Evolutionary conservation across 805 yeast genomes (phyloP), one percentile per base, ranked within the genome.

Genomic region (Wickerhamiella parazyma): DNA sequence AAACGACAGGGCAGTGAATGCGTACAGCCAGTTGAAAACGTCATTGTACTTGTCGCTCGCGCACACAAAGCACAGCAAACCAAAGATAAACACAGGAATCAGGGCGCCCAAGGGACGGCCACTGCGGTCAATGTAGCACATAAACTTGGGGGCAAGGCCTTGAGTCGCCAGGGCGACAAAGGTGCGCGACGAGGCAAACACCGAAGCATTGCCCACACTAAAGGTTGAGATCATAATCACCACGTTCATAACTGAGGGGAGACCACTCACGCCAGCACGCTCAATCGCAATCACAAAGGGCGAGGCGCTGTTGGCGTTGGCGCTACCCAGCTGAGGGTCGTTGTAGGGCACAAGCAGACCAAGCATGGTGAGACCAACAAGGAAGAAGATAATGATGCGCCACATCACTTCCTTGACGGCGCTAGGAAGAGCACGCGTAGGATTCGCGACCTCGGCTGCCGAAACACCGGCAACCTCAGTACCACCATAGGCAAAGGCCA

Each of bases 71-170:
- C 77, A 72, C 28, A 77, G 57, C 29, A 73, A 60, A 25, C 82
- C 83, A 52, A 76, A 67, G 33, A 57, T 12, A 17, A 64, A 58
- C 28, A 71, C 61, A 16, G 67, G 48, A 1, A 56, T 51, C 53
- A 80, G 74, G n/a, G 84, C 87, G 39, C 71, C 75, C 41, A 80
- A 59, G 12, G 94, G 94, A 59, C 94, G 72, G 47, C 94, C 94
- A 36, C 63, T 65, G 50, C 79, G 71, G 60, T 84, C 93, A 48
- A 82, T 74, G 62, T 79, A 78, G 22, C 77, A 76, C 45, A 78
- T 70, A 37, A 50, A 43, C 47, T 63, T 62, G 28, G 86, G 86
- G 16, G 80, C 78, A 52, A 71, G 69, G 18, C 79, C 76, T 54
- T 75, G 75, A 41, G 72, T 75, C 9, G 83, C 77, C 59, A 79